Base-by-base conservation (phyloP, 768 basidiomycete species). In the Panellus pusillus region DNA sequence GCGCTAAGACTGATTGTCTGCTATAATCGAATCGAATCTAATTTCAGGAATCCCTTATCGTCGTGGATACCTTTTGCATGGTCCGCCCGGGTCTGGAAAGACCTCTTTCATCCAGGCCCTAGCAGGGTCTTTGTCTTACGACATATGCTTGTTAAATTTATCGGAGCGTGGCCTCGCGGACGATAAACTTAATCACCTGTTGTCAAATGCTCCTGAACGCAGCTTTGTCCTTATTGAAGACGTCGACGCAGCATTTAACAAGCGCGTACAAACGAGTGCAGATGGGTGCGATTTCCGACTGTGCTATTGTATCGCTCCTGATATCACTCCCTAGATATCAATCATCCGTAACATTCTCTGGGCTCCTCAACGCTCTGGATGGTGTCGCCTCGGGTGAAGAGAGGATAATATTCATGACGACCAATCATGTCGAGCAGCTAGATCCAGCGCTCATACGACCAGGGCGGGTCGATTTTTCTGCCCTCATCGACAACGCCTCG, bases 51-150 rank as follows among this genome's bases (percentile, higher is more conserved):
- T 99, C 54, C 97, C 97, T 0, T 99, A 98, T 67, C 86, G 97
- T 19, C 81, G 97, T 57, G 97, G 97, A 36, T 98, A 98, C 69
- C 81, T 99, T 9, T 73, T 99, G 14, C 83, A 98, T 64, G 97
- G 97, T 11, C 97, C 97, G 18, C 97, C 97, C 7, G 97, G 97
- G 14, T 97, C 94, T 0, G 97, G 97, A 44, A 99, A 99, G 67
- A 95, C 96, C 1, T 99, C 97, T 6, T 99, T 92, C 74, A 98
- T 98, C 61, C 96, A 98, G 72, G 94, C 97, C 12, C 79, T 98
- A 28, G 97, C 97, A 9, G 97, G 95, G 7, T 82, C 86, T 11
- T 72, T 98, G 29, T 86, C 86, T 29, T 98, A 98, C 74, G 95
- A 98, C 69, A 97, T 99, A 49, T 98, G 94, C 66, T 73, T 99